phyloP scores from a whole-genome alignment of 208 protist genomes.

The Entamoeba histolytica region DNA sequence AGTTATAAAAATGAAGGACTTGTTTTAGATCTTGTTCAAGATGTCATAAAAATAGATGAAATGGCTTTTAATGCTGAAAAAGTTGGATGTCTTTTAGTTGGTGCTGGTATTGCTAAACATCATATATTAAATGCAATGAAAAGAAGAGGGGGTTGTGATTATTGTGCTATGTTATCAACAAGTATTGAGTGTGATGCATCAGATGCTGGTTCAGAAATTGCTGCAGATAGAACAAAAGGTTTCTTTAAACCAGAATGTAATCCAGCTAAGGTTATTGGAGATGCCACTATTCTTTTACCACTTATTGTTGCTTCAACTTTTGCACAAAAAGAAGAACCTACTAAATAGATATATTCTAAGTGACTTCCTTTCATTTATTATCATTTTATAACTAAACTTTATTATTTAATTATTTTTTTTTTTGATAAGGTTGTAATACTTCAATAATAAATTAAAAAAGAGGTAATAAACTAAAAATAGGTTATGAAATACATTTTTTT shows the following conservation, averaged over 20 bases:
- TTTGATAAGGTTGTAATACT: too few relatives aligned
- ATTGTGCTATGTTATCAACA: conserved; percentile 83
- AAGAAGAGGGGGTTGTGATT: conserved; percentile 85
- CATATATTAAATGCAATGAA: conserved; percentile 97
- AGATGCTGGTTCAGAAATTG: conserved; percentile 74
- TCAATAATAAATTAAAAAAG: too few relatives aligned
- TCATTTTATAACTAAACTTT: too few relatives aligned
- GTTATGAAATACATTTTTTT: too few relatives aligned
- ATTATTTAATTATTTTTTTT: too few relatives aligned
- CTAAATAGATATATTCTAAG: too few relatives aligned
- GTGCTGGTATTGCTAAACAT: conserved; percentile 87
- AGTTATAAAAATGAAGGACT: conserved; percentile 82
- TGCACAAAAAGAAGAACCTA: background rate
- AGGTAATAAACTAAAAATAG: too few relatives aligned
- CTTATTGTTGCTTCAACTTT: conserved; percentile 63
- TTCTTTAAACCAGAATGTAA: conserved; percentile 39
- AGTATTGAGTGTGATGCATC: conserved; percentile 81
- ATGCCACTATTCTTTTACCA: conserved; percentile 75
- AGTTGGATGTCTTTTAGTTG: conserved; percentile 87
- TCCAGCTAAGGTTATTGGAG: background rate
- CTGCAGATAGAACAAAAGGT: conserved; percentile 93
- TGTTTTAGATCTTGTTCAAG: conserved; percentile 69
- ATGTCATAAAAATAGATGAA: conserved; percentile 82
- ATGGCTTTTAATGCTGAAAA: conserved; percentile 61
- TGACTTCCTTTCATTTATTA: too few relatives aligned